Evolutionary conservation across 495 filamentous ascomycete species (phyloP).

Genomic region (Thermochaetoides thermophila): DNA sequence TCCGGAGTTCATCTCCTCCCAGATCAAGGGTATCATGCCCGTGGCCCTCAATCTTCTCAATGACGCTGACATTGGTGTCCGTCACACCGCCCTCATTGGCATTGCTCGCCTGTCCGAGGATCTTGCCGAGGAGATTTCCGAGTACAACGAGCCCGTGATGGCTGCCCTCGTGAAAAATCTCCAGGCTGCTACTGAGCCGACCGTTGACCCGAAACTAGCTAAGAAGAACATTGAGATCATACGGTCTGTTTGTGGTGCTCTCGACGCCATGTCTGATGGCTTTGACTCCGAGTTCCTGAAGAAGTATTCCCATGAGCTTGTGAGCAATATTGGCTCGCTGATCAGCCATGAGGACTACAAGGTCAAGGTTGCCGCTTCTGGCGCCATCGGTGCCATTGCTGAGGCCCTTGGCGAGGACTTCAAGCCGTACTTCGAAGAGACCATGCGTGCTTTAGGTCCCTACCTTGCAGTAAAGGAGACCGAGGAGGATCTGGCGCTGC

Average conservation of each 20-base stretch:
- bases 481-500: slow-evolving; percentile 78
- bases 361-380: slow-evolving; percentile 76
- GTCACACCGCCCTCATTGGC: slow-evolving; percentile 71
- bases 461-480: slow-evolving; percentile 78
- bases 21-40: slow-evolving; percentile 75
- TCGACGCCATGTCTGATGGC: slow-evolving; percentile 83
- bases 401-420: slow-evolving; percentile 69
- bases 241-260: slow-evolving; percentile 74
- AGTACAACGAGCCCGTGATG: slow-evolving; percentile 70
- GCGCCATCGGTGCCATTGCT: slow-evolving; percentile 81
- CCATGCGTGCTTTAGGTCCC: slow-evolving; percentile 69
- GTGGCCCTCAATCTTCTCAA: slow-evolving; percentile 71
- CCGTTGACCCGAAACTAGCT: slow-evolving; percentile 35
- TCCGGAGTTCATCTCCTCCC: slow-evolving; percentile 86
- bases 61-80: slow-evolving; percentile 66
- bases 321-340: slow-evolving; percentile 68
- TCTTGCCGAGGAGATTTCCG: slow-evolving; percentile 71
- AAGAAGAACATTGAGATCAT: slow-evolving; percentile 71
- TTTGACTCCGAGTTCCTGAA: slow-evolving; percentile 71
- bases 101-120: slow-evolving; percentile 86
- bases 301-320: slow-evolving; percentile 64
- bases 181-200: slow-evolving; percentile 49
- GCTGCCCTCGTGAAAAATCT: slow-evolving; percentile 76
- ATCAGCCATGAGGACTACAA: slow-evolving; percentile 73
- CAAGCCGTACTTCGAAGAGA: slow-evolving; percentile 74